Conservation (phyloP, 805 yeast genomes). For the Ogataea naganishii region DNA sequence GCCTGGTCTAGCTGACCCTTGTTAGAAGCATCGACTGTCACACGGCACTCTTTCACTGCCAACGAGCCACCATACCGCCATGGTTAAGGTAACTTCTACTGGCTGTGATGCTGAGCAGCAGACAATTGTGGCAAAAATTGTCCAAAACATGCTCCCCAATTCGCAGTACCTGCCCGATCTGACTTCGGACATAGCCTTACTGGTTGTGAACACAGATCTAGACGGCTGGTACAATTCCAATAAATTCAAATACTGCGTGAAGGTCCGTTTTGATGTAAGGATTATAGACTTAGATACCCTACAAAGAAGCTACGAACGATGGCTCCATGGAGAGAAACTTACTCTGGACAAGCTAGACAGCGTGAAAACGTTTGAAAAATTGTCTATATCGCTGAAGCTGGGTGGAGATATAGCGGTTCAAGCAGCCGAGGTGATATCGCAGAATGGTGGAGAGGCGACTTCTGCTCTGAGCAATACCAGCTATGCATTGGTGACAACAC, state of each 20-base stretch:
- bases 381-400: slow-evolving; percentile 30
- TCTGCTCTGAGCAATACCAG: slow-evolving; percentile 39
- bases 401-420: slow-evolving; percentile 12
- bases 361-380: slow-evolving; percentile 34
- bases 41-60: no score
- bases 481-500: slow-evolving; percentile 41
- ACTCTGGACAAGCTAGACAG: slow-evolving; percentile 1
- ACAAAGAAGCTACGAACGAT: slow-evolving; percentile 33
- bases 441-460: slow-evolving; percentile 42
- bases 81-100: slow-evolving; percentile 21
- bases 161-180: slow-evolving; percentile 16
- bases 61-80: no score
- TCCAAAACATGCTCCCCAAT: slow-evolving; percentile 10
- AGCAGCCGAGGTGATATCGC: slow-evolving; percentile 23
- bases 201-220: slow-evolving; percentile 16
- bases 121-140: slow-evolving; percentile 6
- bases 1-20: no score
- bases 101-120: slow-evolving; percentile 12
- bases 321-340: slow-evolving; percentile 43
- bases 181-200: slow-evolving; percentile 15
- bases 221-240: slow-evolving; percentile 32
- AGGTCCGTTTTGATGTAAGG: slow-evolving; percentile 45
- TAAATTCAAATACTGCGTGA: slow-evolving; percentile 42
- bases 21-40: no score
- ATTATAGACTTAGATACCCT: slow-evolving; percentile 44